These are phyloP conservation scores for Euphorbia celastroides DNA, from an alignment of 441 rosid species.

Conservation along the genomic window DNA sequence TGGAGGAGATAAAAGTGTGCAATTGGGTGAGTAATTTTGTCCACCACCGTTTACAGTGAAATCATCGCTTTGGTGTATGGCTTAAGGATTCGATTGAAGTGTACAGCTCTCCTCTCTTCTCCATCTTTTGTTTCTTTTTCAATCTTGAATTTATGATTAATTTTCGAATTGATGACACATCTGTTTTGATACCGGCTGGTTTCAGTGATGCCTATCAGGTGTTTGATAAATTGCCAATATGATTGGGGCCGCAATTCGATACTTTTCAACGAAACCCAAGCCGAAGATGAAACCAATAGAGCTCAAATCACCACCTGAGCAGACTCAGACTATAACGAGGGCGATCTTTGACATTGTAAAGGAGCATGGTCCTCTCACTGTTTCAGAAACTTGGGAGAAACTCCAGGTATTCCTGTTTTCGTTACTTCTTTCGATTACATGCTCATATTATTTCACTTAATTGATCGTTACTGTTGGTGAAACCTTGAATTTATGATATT, in stretches of 20 bases:
- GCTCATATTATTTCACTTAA: neutral
- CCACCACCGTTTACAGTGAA: too few species aligned
- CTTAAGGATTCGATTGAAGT: too few species aligned
- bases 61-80: too few species aligned
- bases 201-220: neutral
- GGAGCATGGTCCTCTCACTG: slow-evolving; percentile 87
- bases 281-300: slow-evolving; percentile 85
- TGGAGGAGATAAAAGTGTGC: too few species aligned
- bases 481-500: neutral
- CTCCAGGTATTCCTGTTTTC: neutral
- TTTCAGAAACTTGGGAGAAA: slow-evolving; percentile 71
- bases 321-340: slow-evolving; percentile 75
- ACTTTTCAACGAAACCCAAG: slow-evolving; percentile 65
- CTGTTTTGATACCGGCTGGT: neutral
- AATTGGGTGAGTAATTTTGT: too few species aligned
- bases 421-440: neutral
- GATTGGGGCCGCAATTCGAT: slow-evolving; percentile 39
- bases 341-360: slow-evolving; percentile 73
- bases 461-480: neutral
- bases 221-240: slow-evolving; percentile 16
- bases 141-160: neutral
- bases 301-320: slow-evolving; percentile 75
- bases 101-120: too few species aligned
- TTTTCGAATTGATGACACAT: neutral
- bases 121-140: too few species aligned